Conservation (phyloP, 2,329 filamentous ascomycete genomes). For the Lasiodiplodia sp. region DNA sequence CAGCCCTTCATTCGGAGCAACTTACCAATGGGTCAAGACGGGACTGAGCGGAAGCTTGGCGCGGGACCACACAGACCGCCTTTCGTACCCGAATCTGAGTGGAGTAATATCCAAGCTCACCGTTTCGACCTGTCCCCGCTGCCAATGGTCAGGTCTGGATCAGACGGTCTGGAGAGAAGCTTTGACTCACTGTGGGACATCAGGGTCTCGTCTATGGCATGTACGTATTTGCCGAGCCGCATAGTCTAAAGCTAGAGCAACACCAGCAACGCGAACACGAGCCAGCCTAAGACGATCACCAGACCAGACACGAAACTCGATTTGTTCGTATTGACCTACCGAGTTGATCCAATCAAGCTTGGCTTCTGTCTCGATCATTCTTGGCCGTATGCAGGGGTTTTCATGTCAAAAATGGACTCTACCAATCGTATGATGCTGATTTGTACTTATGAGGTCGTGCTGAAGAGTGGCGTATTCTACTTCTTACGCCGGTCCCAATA, state of each 20-base stretch:
- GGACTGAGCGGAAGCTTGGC: background rate
- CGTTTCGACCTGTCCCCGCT: background rate
- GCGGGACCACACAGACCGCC: background rate
- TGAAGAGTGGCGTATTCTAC: background rate
- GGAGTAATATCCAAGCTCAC: background rate
- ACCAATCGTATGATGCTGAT: background rate
- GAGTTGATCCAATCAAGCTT: background rate
- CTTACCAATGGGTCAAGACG: background rate
- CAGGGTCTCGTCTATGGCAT: background rate
- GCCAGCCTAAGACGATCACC: background rate
- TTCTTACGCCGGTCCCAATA: background rate
- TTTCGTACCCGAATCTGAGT: background rate
- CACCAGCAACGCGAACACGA: background rate
- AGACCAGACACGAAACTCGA: background rate
- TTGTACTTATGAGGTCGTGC: background rate
- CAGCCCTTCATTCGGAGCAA: background rate
- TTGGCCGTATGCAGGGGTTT: background rate
- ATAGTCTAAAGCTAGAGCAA: background rate
- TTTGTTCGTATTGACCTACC: background rate
- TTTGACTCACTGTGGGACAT: background rate
- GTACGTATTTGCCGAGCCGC: background rate
- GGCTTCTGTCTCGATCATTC: background rate
- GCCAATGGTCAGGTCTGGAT: no score
- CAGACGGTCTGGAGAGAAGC: background rate
- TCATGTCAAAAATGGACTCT: background rate